These are phyloP conservation scores for Voacanga thouarsii DNA, from an alignment of 257 asterid species.

Conservation along the genomic window DNA sequence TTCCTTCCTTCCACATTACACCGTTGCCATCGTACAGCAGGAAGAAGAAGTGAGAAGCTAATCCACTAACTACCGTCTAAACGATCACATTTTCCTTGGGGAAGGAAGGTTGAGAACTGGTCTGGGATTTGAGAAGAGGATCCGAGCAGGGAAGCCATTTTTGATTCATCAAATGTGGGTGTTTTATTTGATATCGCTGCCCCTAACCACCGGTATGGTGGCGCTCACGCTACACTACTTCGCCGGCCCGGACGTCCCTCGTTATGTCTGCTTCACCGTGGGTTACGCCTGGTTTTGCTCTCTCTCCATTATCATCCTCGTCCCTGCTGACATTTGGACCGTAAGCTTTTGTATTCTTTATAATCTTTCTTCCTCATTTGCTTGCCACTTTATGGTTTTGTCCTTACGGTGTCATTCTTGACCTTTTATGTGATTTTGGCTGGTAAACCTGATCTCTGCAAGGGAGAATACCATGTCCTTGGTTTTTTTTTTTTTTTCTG, in stretches of 20 bases:
- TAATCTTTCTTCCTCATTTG: not conserved
- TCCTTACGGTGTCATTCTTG: not conserved
- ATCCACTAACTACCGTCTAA: not conserved
- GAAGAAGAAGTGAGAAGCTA: not conserved
- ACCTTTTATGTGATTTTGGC: not conserved
- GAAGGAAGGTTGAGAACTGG: not conserved
- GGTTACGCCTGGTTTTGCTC: slow-evolving; percentile 85
- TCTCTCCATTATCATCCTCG: slow-evolving; percentile 64
- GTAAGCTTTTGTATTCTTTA: slow-evolving; percentile 32
- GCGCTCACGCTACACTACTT: slow-evolving; percentile 59
- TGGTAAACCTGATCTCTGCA: too few species aligned
- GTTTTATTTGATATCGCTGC: slow-evolving; percentile 62
- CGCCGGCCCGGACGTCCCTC: slow-evolving; percentile 68
- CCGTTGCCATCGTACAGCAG: not conserved
- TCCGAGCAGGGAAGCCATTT: not conserved
- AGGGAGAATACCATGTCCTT: not conserved
- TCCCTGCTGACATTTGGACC: slow-evolving; percentile 82
- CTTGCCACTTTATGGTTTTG: not conserved
- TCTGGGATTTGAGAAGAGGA: not conserved
- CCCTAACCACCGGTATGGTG: slow-evolving; percentile 72
- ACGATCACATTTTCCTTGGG: not conserved
- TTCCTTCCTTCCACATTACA: slow-evolving; percentile 2
- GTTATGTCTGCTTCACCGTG: slow-evolving; percentile 57
- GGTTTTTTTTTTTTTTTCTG: too few species aligned
- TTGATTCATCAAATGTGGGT: slow-evolving; percentile 50